Base-by-base conservation (phyloP, 2,329 filamentous ascomycete species). In the Ceratocystis variospora region DNA sequence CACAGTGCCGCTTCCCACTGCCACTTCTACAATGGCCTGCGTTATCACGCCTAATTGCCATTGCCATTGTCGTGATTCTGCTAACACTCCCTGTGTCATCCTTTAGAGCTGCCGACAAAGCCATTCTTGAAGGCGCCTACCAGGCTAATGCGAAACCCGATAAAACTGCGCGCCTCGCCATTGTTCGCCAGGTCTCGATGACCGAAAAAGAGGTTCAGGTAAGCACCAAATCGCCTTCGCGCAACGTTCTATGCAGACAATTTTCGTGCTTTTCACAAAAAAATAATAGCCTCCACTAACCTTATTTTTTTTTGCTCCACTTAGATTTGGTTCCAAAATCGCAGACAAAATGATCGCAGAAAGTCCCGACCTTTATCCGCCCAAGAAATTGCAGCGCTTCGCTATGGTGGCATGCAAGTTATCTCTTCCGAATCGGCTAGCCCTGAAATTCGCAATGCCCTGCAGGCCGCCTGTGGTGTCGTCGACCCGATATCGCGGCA, bases 291-390 rank as follows among this genome's bases (percentile, higher is more conserved):
- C 37, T 41, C 37, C 37, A 41, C 31, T 66, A 45, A 66, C 57
- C 44, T 19, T 10, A 57, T 22, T 59, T 62, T 28, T 15, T n/a
- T 28, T 15, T 28, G 19, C 48, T 53, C 46, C 10, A 53, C 45
- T n/a, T 67, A 96, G 93, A 96, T 96, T 71, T 97, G 93, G 93
- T 96, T 96, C 77, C 93, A 96, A 73, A 96, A 96, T 73, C 85
- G 91, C 73, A 84, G 93, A 70, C 93, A 97, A 75, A 96, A 95
- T 76, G 90, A 95, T 74, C 84, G 93, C 71, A 85, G 93, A 70
- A 95, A 93, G 78, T 90, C 90, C 66, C 87, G 89, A 71, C 91
- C 92, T 61, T 81, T 96, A 46, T 84, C 89, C 33, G 83, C 87
- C 8, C 86, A 91, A 74, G 90, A 94, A 74, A 82, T 93, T 65